Evolutionary conservation across 768 basidiomycete species (phyloP).

Genomic region (Suillus ampliporus): DNA sequence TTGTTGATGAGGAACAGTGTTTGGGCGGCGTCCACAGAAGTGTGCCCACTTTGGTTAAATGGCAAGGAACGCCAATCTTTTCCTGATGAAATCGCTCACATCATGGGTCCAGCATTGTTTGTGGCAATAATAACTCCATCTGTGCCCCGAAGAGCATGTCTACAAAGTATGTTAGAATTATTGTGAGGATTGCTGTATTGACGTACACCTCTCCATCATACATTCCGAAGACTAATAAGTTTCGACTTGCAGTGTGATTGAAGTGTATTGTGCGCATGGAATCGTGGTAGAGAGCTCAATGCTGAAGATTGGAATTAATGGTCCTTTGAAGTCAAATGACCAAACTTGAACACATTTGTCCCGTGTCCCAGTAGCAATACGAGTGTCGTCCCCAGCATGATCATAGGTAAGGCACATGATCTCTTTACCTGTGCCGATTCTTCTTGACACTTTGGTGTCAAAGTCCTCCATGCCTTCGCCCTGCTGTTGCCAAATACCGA

Average conservation of each 20-base stretch:
- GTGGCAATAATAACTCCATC: background rate
- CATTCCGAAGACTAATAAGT: constrained; percentile 12
- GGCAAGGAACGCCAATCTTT: background rate
- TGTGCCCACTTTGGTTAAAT: background rate
- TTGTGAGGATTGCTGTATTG: background rate
- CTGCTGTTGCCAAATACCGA: constrained; percentile 12
- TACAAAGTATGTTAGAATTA: background rate
- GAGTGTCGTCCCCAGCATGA: background rate
- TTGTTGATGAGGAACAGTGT: background rate
- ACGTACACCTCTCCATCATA: constrained; percentile 12
- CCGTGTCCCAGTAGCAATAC: background rate
- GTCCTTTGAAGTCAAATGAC: constrained; percentile 1
- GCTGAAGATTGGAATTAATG: background rate
- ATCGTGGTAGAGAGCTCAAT: background rate
- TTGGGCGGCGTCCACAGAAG: background rate
- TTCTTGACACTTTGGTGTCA: constrained; percentile 4
- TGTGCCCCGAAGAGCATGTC: background rate
- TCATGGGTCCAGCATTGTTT: background rate
- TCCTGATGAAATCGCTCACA: background rate
- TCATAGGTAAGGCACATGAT: constrained; percentile 16
- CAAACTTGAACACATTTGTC: constrained; percentile 1
- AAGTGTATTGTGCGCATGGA: background rate
- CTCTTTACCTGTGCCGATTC: constrained; percentile 12
- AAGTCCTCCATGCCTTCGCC: constrained; percentile 7
- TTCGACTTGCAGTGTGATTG: background rate